Conservation (phyloP, 345 rosid genomes). For the Psidium friedrichsthalianum region DNA sequence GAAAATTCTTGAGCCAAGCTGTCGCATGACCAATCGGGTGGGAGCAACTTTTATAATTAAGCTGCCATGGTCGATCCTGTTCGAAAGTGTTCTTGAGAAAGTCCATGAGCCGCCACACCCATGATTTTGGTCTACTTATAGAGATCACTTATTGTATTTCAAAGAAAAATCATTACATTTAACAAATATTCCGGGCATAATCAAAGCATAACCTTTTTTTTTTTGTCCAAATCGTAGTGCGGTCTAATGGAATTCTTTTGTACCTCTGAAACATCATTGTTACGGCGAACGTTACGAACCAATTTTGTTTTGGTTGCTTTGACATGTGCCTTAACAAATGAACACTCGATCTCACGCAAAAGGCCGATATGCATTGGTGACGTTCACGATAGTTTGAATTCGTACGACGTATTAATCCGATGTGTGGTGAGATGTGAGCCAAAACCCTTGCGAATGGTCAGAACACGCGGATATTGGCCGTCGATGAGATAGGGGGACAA, state of each 20-base stretch:
- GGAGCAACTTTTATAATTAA: too few relatives aligned
- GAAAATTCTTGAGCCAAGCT: neutral
- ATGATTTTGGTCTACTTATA: neutral
- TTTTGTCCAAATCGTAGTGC: neutral
- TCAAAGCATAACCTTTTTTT: neutral
- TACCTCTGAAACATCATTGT: neutral
- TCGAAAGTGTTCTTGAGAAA: neutral
- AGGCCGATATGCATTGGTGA: too few relatives aligned
- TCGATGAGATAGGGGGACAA: neutral
- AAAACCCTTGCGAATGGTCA: neutral
- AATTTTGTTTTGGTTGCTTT: neutral
- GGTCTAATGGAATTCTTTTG: neutral
- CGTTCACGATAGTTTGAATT: too few relatives aligned
- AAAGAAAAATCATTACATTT: neutral
- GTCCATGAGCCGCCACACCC: neutral
- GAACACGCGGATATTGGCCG: neutral
- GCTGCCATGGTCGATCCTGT: too few relatives aligned
- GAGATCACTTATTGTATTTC: neutral
- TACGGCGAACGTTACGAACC: neutral
- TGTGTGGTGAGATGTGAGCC: neutral
- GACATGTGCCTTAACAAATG: neutral
- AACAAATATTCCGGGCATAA: neutral
- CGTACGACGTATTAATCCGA: too few relatives aligned
- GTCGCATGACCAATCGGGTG: neutral
- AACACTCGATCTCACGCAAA: neutral